These are phyloP conservation scores for Dichotomocladium elegans DNA, from an alignment of 371 early-diverging fungal species.

Conservation along the genomic window DNA sequence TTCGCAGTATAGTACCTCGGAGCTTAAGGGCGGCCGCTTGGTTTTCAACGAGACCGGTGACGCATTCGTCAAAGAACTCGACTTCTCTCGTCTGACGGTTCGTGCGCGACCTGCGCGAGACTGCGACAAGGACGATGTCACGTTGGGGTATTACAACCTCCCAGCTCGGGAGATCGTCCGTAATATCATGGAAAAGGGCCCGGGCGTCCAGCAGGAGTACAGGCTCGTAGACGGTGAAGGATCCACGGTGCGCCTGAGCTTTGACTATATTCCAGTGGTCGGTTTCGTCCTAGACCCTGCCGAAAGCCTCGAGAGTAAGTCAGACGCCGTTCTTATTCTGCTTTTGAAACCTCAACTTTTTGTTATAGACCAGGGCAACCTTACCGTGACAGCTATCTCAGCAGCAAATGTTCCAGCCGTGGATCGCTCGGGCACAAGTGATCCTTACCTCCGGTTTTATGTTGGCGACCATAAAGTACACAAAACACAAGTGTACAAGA, in stretches of 20 bases:
- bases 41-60: constrained; percentile 41
- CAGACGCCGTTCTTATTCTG: background rate
- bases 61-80: constrained; percentile 48
- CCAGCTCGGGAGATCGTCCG: constrained; percentile 30
- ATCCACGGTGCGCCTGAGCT: constrained; percentile 32
- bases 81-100: constrained; percentile 37
- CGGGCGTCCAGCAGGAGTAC: constrained; percentile 16
- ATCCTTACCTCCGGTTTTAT: constrained; percentile 78
- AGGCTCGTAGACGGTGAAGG: constrained; percentile 29
- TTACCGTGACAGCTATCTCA: constrained; percentile 39
- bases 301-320: constrained; percentile 44
- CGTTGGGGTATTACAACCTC: constrained; percentile 15
- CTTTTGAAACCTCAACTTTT: background rate
- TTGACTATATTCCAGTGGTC: constrained; percentile 37
- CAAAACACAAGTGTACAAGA: constrained; percentile 78
- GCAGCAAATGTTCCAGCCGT: constrained; percentile 44
- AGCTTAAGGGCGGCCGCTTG: constrained; percentile 32
- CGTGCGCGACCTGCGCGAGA: constrained; percentile 31
- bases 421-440: constrained; percentile 66
- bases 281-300: constrained; percentile 39
- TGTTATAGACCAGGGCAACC: constrained; percentile 40
- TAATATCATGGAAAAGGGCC: constrained; percentile 19
- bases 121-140: constrained; percentile 30
- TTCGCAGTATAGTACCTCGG: constrained; percentile 37
- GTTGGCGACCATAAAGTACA: constrained; percentile 73